A percentile compares a stretch with the other conserved stretches of the same genome.
These are phyloP conservation scores for Piper longum DNA, from an alignment of 164 flowering plant species.

Conservation along the genomic window DNA sequence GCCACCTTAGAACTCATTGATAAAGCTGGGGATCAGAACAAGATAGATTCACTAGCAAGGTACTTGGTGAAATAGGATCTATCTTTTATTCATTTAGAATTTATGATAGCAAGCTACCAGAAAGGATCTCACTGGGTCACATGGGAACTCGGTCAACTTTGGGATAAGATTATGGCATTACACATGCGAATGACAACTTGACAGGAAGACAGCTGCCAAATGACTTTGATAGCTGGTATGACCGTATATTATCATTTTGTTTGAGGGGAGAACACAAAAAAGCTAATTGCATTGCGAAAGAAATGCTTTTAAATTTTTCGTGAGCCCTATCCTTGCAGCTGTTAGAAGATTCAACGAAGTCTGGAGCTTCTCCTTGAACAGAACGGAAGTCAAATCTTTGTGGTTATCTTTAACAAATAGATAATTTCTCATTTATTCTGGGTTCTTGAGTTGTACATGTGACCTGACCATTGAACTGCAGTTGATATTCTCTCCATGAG, in stretches of 20 bases:
- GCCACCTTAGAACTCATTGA: slow-evolving; percentile 40
- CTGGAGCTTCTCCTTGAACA: too few species aligned
- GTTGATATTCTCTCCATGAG: neutral
- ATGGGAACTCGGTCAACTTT: neutral
- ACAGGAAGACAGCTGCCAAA: slow-evolving; percentile 4
- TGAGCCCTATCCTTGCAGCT: neutral
- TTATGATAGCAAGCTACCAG: neutral
- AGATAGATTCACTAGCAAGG: slow-evolving; percentile 34
- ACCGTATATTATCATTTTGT: slow-evolving; percentile 40
- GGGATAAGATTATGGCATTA: slow-evolving; percentile 7
- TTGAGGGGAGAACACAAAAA: slow-evolving; percentile 36
- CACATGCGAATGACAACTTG: slow-evolving; percentile 1
- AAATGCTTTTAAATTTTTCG: slow-evolving; percentile 18
- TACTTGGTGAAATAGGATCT: slow-evolving; percentile 47
- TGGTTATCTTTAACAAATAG: too few species aligned
- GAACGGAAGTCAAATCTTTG: too few species aligned
- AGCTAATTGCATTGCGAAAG: slow-evolving; percentile 40
- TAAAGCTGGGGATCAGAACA: slow-evolving; percentile 29
- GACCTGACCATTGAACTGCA: too few species aligned
- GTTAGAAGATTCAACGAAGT: neutral
- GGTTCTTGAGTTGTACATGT: too few species aligned
- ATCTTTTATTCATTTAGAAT: slow-evolving; percentile 29
- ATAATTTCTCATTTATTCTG: too few species aligned
- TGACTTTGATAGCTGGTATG: slow-evolving; percentile 38
- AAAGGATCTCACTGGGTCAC: slow-evolving; percentile 5